Evolutionary conservation across 2,329 filamentous ascomycete genomes (phyloP).

Genomic region (Parafenestella ontariensis): DNA sequence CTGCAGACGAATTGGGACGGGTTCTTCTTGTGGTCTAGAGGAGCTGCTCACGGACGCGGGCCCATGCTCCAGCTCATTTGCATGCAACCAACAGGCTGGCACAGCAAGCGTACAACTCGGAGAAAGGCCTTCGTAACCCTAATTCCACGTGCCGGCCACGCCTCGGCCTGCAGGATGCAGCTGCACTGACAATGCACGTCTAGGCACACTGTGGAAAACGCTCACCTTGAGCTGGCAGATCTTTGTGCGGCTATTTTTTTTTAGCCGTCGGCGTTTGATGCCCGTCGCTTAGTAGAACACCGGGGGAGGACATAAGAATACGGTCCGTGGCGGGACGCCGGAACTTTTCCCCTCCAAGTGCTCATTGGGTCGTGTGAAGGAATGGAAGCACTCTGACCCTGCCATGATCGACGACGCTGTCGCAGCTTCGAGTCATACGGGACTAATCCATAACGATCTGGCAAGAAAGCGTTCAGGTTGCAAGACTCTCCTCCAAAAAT

Average conservation of each 20-base stretch:
- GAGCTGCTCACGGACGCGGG: constrained; percentile 24
- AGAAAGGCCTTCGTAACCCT: constrained; percentile 12
- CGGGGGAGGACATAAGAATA: constrained; percentile 1
- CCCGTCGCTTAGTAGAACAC: not conserved
- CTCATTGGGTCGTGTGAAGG: constrained; percentile 1
- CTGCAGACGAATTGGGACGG: constrained; percentile 11
- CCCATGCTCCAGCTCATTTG: constrained; percentile 24
- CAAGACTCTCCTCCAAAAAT: not conserved
- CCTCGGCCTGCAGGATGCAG: constrained; percentile 17
- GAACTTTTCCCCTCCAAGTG: constrained; percentile 1
- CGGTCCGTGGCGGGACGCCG: constrained; percentile 13
- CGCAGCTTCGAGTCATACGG: not conserved
- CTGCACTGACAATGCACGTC: constrained; percentile 25
- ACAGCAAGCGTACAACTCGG: constrained; percentile 17
- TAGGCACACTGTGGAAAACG: constrained; percentile 23
- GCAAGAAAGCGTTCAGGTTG: not conserved
- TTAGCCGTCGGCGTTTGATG: no score
- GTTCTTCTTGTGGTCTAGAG: constrained; percentile 16
- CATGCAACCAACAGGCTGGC: constrained; percentile 19
- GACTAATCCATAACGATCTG: no score
- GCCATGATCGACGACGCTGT: constrained; percentile 18
- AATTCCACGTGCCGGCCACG: constrained; percentile 28
- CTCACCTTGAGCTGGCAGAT: constrained; percentile 3
- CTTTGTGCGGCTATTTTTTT: no score
- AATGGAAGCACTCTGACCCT: constrained; percentile 7